These are phyloP conservation scores for Blepharisma undulans DNA, from an alignment of 169 alveolate species.

Conservation along the genomic window DNA sequence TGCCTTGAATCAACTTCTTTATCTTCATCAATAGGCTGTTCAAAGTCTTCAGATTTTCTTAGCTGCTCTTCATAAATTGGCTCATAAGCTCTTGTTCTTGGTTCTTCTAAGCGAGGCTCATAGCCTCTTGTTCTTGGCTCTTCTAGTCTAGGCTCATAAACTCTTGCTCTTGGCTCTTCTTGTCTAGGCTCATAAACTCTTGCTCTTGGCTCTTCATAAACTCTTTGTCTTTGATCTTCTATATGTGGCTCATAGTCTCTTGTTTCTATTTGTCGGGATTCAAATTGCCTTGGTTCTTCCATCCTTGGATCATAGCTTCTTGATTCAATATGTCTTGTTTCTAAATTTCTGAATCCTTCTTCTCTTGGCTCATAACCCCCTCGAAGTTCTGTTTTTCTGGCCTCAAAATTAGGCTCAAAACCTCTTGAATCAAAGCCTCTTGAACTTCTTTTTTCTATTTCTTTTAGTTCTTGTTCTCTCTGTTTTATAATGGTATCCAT, in stretches of 20 bases:
- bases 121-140: no score
- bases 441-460: not conserved
- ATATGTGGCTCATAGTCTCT: not conserved
- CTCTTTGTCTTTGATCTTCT: not conserved
- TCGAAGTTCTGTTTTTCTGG: not conserved
- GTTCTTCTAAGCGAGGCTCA: not conserved
- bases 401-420: not conserved
- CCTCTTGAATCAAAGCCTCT: not conserved
- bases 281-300: not conserved
- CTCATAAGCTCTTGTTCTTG: not conserved
- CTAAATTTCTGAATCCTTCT: not conserved
- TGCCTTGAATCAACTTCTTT: not conserved
- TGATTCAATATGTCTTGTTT: not conserved
- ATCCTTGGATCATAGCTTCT: not conserved
- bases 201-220: not conserved
- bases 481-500: conserved; percentile 22
- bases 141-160: no score
- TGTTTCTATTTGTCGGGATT: not conserved
- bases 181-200: not conserved
- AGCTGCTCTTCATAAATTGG: not conserved
- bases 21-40: not conserved
- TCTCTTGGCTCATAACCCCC: not conserved
- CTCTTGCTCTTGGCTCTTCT: not conserved
- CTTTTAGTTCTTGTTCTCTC: conserved; percentile 10
- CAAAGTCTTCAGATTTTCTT: not conserved